A percentile compares a stretch with the other conserved stretches of the same genome.
phyloP scores from a whole-genome alignment of 1,139 yeast species.

The Blastobotrys ciferrii region DNA sequence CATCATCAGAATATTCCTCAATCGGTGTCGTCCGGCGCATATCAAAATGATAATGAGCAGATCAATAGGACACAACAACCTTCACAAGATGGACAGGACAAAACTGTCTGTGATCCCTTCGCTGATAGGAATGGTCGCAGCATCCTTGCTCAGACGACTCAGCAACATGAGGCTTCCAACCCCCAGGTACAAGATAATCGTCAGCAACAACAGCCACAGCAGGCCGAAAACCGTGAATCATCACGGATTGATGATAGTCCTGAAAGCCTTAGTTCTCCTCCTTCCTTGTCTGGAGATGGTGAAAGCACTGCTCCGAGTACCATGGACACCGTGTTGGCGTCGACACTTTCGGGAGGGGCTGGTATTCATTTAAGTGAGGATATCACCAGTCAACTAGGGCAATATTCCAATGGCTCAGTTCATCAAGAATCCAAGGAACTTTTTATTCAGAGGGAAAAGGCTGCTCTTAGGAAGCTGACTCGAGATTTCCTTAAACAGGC shows the following conservation, averaged over 20 bases:
- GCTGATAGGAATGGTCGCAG: too few species aligned
- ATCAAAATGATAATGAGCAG: not conserved
- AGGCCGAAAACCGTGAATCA: too few species aligned
- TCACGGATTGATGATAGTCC: not conserved
- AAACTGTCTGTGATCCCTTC: not conserved
- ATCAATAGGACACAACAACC: not conserved
- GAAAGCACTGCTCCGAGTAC: not conserved
- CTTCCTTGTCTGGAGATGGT: not conserved
- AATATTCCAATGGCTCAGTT: not conserved
- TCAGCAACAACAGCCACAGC: not conserved
- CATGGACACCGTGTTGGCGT: conserved; percentile 6
- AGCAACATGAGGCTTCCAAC: too few species aligned
- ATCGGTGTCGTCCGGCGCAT: not conserved
- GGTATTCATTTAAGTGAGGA: conserved; percentile 3
- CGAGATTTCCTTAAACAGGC: conserved; percentile 10
- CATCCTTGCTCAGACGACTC: too few species aligned
- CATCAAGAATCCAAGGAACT: conserved; percentile 6
- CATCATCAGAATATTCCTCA: not conserved
- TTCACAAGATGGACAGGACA: not conserved
- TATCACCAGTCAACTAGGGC: not conserved
- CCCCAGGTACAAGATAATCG: too few species aligned
- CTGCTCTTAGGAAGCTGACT: conserved; percentile 9
- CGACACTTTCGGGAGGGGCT: conserved; percentile 4
- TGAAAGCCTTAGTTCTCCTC: not conserved
- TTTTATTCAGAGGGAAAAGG: conserved; percentile 10